Evolutionary conservation across 176 grass and related monocot species (phyloP).

Genomic region (Lolium perenne): DNA sequence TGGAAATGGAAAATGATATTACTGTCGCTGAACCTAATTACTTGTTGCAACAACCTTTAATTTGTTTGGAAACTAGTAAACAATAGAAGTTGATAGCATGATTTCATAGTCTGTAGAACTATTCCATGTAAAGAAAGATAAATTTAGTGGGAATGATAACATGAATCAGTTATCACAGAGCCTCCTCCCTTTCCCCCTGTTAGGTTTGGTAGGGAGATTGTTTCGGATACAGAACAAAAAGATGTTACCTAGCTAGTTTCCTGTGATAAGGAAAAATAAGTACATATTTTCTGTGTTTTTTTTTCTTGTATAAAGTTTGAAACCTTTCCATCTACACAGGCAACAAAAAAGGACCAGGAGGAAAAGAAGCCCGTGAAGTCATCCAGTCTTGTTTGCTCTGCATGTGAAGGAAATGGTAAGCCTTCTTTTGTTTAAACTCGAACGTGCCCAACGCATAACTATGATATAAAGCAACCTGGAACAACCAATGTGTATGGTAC

Average conservation of each 20-base stretch:
- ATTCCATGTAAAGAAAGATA: too few species aligned
- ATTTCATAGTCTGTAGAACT: too few species aligned
- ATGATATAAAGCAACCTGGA: not conserved
- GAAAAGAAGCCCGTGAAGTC: constrained; percentile 51
- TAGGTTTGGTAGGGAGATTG: not conserved
- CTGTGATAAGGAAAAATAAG: not conserved
- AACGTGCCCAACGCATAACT: not conserved
- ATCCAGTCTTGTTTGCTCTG: constrained; percentile 60
- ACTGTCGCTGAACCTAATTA: too few species aligned
- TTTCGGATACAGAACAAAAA: not conserved
- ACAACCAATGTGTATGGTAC: not conserved
- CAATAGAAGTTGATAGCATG: too few species aligned
- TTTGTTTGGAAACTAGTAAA: too few species aligned
- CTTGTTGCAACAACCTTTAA: too few species aligned
- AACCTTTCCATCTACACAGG: constrained; percentile 48
- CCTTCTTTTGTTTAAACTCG: constrained; percentile 31
- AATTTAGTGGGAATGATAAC: too few species aligned
- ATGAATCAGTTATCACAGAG: too few species aligned
- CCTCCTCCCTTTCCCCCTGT: not conserved
- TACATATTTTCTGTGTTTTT: not conserved
- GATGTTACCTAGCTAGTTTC: not conserved
- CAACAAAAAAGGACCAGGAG: constrained; percentile 53
- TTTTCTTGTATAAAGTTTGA: constrained; percentile 16
- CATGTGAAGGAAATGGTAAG: constrained; percentile 73
- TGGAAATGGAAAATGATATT: too few species aligned